Conservation (phyloP, 495 filamentous ascomycete species). For the Monascus purpureus region DNA sequence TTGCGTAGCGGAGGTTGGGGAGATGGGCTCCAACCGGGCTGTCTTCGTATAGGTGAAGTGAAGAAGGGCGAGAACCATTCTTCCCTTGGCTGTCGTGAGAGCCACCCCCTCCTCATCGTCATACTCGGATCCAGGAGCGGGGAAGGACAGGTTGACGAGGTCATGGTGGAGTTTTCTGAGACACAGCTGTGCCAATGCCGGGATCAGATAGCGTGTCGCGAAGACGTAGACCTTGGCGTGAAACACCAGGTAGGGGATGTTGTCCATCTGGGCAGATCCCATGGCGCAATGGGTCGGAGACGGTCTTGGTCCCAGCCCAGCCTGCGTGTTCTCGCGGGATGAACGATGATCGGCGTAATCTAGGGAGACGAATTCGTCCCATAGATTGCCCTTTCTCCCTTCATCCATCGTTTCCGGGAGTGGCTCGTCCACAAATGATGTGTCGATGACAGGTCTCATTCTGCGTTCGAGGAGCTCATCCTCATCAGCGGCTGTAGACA, state of each 20-base stretch:
- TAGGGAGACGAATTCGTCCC: slow-evolving; percentile 27
- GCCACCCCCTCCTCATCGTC: slow-evolving; percentile 6
- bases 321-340: not conserved
- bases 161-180: slow-evolving; percentile 1
- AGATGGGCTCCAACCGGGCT: not conserved
- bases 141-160: not conserved
- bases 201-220: slow-evolving; percentile 4
- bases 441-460: slow-evolving; percentile 26
- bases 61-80: slow-evolving; percentile 24
- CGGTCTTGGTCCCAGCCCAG: too few species aligned
- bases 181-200: slow-evolving; percentile 1
- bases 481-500: slow-evolving; percentile 3
- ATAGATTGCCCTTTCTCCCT: too few species aligned
- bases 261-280: slow-evolving; percentile 11
- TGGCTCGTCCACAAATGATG: slow-evolving; percentile 19
- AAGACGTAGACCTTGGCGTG: slow-evolving; percentile 6
- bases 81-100: slow-evolving; percentile 15
- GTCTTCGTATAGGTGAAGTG: slow-evolving; percentile 5
- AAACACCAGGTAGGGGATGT: slow-evolving; percentile 1
- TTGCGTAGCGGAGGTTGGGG: slow-evolving; percentile 17
- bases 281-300: too few species aligned
- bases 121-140: slow-evolving; percentile 4
- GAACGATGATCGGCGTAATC: slow-evolving; percentile 19
- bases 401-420: too few species aligned
- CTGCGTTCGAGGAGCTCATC: too few species aligned